phyloP scores from a whole-genome alignment of 345 rosid species.

The Stellera chamaejasme region DNA sequence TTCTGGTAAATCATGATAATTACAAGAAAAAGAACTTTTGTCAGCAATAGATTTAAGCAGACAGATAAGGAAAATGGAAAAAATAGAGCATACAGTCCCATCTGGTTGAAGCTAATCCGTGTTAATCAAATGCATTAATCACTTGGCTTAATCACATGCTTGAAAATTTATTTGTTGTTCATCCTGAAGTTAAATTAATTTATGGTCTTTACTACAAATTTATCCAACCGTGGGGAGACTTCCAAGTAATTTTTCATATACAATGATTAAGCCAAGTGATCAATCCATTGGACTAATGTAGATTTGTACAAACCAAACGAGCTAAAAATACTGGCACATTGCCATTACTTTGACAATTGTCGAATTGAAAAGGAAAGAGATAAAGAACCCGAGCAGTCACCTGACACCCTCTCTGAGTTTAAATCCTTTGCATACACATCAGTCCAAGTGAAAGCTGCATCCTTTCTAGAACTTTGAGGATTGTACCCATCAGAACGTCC shows the following conservation, averaged over 20 bases:
- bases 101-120: too few relatives aligned
- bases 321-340: background rate
- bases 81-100: background rate
- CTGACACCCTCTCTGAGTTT: conserved; percentile 21
- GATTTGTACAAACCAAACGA: conserved; percentile 3
- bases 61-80: background rate
- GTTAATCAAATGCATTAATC: too few relatives aligned
- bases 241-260: too few relatives aligned
- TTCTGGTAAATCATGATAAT: too few relatives aligned
- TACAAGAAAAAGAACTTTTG: too few relatives aligned
- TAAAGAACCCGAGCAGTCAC: conserved; percentile 16
- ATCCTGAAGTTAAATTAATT: too few relatives aligned
- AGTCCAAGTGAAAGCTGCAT: conserved; percentile 60
- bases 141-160: too few relatives aligned
- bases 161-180: too few relatives aligned
- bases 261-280: too few relatives aligned
- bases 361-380: background rate
- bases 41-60: too few relatives aligned
- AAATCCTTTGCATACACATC: conserved; percentile 46
- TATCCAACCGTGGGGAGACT: too few relatives aligned
- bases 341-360: background rate
- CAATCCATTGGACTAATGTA: background rate
- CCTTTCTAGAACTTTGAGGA: conserved; percentile 44
- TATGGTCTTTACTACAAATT: too few relatives aligned
- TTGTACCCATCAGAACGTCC: conserved; percentile 67